Percentiles rank a stretch among this genome's conserved stretches.
Evolutionary conservation across 768 basidiomycete species (phyloP).

Genomic region (Gloeostereum incarnatum): DNA sequence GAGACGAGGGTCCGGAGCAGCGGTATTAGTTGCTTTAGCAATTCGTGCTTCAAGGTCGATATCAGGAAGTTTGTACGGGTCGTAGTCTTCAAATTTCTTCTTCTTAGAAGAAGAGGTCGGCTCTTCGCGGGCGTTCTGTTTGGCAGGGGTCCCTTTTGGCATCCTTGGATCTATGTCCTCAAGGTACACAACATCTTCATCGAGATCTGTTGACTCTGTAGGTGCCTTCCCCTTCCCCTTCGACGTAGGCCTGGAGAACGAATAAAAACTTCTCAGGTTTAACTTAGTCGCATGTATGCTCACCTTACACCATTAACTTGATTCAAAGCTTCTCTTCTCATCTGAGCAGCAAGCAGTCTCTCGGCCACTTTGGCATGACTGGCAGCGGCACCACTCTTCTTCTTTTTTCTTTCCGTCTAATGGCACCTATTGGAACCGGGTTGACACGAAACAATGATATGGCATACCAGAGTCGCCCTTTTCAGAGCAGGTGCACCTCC

Average conservation of each 20-base stretch:
- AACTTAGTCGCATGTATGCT: too few relatives aligned
- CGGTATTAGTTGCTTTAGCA: constrained; percentile 48
- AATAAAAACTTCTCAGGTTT: too few relatives aligned
- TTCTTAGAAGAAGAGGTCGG: constrained; percentile 51
- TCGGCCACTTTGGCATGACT: constrained; percentile 87
- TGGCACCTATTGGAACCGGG: too few relatives aligned
- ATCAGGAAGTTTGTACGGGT: constrained; percentile 90
- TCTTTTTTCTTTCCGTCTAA: constrained; percentile 80
- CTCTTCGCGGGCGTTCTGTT: constrained; percentile 16
- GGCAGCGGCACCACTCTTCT: constrained; percentile 83
- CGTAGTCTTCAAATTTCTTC: constrained; percentile 63
- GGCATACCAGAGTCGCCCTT: constrained; percentile 73
- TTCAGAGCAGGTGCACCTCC: constrained; percentile 92
- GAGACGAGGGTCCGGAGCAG: constrained; percentile 78
- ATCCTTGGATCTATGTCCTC: constrained; percentile 66
- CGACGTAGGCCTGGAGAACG: too few relatives aligned
- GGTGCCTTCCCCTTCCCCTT: constrained; percentile 39
- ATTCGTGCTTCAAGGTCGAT: constrained; percentile 60
- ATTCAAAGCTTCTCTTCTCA: constrained; percentile 82
- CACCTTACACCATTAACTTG: constrained; percentile 28
- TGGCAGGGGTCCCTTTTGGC: constrained; percentile 42
- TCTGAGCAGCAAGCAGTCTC: constrained; percentile 84
- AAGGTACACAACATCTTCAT: constrained; percentile 75
- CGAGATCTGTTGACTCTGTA: constrained; percentile 40
- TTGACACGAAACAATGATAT: too few relatives aligned